Base-by-base conservation (phyloP, 768 basidiomycete genomes). In the Tubosaeta sp. region DNA sequence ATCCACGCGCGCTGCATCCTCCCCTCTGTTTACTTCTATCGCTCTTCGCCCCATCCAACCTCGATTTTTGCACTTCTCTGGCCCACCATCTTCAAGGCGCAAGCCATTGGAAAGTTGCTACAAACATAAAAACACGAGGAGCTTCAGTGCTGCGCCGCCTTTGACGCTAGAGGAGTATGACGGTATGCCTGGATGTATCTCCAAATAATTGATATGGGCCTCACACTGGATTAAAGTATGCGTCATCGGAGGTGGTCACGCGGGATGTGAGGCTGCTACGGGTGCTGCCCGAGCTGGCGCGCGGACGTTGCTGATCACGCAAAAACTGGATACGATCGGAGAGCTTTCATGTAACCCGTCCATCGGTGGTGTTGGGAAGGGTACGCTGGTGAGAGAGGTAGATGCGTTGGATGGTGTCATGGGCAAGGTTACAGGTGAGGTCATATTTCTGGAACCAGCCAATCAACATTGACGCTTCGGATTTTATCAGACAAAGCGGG, bases 361-460 rank as follows among this genome's bases (percentile, higher is more conserved):
- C 1, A 87, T 94, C 52, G 93, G 93, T 7, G 91, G 91, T 18
- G 84, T 95, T 4, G 93, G 93, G 6, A 95, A 95, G 69, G 93
- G 93, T 18, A 93, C 86, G 0, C 73, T 95, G 27, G 90, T 94
- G n/a, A 75, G 87, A 38, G 93, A 95, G 66, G 83, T 95, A 6
- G 93, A 95, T 62, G 93, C 93, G 25, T 70, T 95, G 51, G 93
- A 92, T 57, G 93, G 93, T 3, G 62, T 94, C 10, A 92, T 91
- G 75, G 93, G 88, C 2, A 74, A 73, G 39, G 80, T 92, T n/a
- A 79, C 88, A 55, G 91, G 92, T 87, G 54, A 45, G 79, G 66
- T 39, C 24, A 24, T 18, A 42, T 30, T 3, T 24, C 16, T 14
- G 18, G 1, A 11, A 21, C 18, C 18, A 22, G 16, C 39, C 44